Conservation (phyloP, 2,329 filamentous ascomycete species). For the Pseudogymnoascus sp. region DNA sequence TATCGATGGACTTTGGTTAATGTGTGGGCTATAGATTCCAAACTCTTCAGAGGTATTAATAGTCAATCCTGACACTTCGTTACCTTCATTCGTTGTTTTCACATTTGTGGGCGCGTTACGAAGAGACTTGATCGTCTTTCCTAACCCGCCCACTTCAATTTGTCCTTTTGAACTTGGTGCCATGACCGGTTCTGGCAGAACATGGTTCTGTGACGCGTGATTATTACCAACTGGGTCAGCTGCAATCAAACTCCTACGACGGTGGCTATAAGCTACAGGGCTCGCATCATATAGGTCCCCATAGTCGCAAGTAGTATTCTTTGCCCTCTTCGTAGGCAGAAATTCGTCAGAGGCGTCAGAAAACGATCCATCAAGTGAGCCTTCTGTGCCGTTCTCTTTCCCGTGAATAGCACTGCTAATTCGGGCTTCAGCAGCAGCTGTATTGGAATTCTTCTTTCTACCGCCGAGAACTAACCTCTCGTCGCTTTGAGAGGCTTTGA, state of each 20-base stretch:
- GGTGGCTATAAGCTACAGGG: neutral
- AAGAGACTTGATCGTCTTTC: neutral
- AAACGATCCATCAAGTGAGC: neutral
- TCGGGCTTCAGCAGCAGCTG: neutral
- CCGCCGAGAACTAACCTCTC: neutral
- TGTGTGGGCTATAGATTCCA: neutral
- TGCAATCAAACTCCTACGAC: neutral
- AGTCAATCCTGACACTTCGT: neutral
- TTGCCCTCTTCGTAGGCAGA: neutral
- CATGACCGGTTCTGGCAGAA: neutral
- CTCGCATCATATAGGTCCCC: neutral
- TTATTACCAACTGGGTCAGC: neutral
- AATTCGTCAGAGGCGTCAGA: neutral
- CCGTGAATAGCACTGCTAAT: neutral
- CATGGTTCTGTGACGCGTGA: too few relatives aligned
- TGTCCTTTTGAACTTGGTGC: neutral
- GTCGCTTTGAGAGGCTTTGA: neutral
- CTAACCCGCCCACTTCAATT: neutral
- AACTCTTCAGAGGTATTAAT: neutral
- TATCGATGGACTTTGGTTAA: neutral
- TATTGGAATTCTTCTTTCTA: neutral
- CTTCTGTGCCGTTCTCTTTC: neutral
- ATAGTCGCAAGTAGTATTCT: neutral
- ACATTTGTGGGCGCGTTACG: neutral
- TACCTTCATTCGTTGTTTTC: neutral